Base-by-base conservation (phyloP, 768 basidiomycete genomes). In the Chiua virens region DNA sequence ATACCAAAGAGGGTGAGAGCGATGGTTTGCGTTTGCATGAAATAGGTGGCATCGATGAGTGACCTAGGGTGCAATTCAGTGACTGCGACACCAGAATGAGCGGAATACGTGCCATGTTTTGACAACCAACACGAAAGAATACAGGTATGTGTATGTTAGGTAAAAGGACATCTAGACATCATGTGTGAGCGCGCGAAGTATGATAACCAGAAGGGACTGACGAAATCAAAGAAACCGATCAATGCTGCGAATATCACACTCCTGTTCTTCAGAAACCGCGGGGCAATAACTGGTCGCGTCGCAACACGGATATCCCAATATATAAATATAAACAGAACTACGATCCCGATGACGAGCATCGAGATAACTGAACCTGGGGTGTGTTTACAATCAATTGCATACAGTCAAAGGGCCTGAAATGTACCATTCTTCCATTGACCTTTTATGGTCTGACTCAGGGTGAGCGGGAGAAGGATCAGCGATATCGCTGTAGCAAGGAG, bases 101-200 rank as follows among this genome's bases (percentile, higher is more conserved):
- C 28, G 13, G 30, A 25, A 18, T 5, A 54, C 56, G 37, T 56
- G 73, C 80, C 80, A 79, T 36, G 75, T 73, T 54, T 78, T 78
- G 18, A 79, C 76, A 23, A 80, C 71, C 10, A 79, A 50, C 36
- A 86, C 76, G 65, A 83, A 88, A 2, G 84, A 85, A 72, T 81
- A 90, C 17, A 89, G 79, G 62, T 89, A 90, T 10, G 85, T 82
- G 67, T 72, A 85, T 1, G 86, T 84, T 40, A 91, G 75, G 72
- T 80, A 85, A 71, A 80, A 85, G 3, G 83, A 81, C 58, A 80
- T 59, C 82, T 85, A 47, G 7, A 7, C 8, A 17, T 8, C 13
- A n/a, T 9, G 21, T n/a, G 45, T 44, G 9, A 30, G 40, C 20
- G 17, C 25, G 50, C n/a, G 54, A 52, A 49, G 35, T 47, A 36